Evolutionary conservation across 495 filamentous ascomycete species (phyloP).

Genomic region (Penicillium lividum): DNA sequence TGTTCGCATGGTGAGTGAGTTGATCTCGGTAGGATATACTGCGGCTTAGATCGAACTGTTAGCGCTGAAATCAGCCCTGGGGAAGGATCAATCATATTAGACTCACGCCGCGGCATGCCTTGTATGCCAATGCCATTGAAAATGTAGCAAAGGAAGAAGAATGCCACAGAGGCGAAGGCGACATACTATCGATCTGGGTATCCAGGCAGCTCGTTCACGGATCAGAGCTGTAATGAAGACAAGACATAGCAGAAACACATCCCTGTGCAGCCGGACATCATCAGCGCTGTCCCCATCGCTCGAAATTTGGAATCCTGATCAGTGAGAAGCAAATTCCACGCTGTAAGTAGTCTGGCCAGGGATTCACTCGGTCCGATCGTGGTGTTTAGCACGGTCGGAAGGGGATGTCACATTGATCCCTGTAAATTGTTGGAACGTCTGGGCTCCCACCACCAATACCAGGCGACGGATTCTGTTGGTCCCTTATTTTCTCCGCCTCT

Average conservation of each 20-base stretch:
- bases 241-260: constrained; percentile 50
- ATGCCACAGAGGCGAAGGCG: constrained; percentile 38
- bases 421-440: constrained; percentile 49
- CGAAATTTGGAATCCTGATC: constrained; percentile 46
- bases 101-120: constrained; percentile 29
- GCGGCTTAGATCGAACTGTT: constrained; percentile 25
- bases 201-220: constrained; percentile 36
- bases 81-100: background rate
- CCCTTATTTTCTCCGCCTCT: constrained; percentile 26
- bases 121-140: constrained; percentile 53
- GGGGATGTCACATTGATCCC: constrained; percentile 27
- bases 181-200: constrained; percentile 23
- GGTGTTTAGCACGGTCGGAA: constrained; percentile 27
- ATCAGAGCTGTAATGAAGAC: constrained; percentile 50
- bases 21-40: constrained; percentile 62
- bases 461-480: constrained; percentile 41
- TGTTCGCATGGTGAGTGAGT: constrained; percentile 56
- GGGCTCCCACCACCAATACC: constrained; percentile 44
- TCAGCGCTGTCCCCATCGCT: constrained; percentile 40
- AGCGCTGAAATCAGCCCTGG: constrained; percentile 9
- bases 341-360: constrained; percentile 37
- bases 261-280: constrained; percentile 43
- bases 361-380: constrained; percentile 12
- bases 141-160: constrained; percentile 54
- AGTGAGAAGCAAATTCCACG: constrained; percentile 41